Percentiles rank a stretch among this genome's conserved stretches.
These are phyloP conservation scores for Piper longum DNA, from an alignment of 164 flowering plant genomes.

Conservation along the genomic window DNA sequence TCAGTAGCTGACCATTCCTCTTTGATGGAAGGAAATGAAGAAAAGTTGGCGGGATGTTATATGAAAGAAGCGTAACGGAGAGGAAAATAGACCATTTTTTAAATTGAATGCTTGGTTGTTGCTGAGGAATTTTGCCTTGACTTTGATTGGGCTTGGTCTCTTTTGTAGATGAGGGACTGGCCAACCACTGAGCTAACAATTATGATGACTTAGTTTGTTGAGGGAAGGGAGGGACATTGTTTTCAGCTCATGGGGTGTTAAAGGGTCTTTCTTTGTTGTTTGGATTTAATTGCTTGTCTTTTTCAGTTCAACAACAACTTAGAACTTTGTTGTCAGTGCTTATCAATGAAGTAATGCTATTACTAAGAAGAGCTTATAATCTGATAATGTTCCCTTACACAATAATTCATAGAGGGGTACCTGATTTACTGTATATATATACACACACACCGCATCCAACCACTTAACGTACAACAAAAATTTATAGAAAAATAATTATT, in stretches of 20 bases:
- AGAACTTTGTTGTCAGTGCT: too few species aligned
- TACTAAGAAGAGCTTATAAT: too few species aligned
- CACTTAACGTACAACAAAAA: too few species aligned
- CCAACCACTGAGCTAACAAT: conserved; percentile 30
- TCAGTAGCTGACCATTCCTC: conserved; percentile 6
- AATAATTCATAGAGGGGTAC: too few species aligned
- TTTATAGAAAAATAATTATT: too few species aligned
- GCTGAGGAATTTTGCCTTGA: conserved; percentile 6
- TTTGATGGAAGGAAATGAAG: conserved; percentile 1
- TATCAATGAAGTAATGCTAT: too few species aligned
- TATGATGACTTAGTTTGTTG: conserved; percentile 11
- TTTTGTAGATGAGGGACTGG: conserved; percentile 19
- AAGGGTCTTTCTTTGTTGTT: not conserved
- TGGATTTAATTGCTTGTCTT: not conserved
- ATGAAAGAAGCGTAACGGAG: not conserved
- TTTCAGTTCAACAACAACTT: not conserved
- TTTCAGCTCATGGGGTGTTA: not conserved
- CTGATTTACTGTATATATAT: too few species aligned
- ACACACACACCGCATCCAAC: too few species aligned
- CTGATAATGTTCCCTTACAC: too few species aligned
- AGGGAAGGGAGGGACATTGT: not conserved
- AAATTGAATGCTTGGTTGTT: not conserved
- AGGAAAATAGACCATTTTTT: not conserved
- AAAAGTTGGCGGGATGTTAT: not conserved
- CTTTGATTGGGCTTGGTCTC: conserved; percentile 10